Base-by-base conservation (phyloP, 129 eudicot species). In the Rutidosis leptorrhynchoides region DNA sequence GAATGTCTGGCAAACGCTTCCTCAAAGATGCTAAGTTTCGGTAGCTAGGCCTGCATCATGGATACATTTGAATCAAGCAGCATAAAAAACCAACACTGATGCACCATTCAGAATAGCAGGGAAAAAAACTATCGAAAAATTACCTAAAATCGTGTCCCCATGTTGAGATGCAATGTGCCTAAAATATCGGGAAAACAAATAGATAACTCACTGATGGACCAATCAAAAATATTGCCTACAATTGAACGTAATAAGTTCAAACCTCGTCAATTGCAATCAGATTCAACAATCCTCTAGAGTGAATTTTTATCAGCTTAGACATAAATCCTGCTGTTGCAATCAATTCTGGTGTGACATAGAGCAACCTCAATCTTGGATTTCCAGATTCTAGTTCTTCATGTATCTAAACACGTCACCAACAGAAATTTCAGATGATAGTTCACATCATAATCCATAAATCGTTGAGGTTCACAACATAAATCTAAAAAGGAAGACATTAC, bases 81-180 rank as follows among this genome's bases (percentile, higher is more conserved):
- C 56, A 45, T n/a, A 16, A 73, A 64, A 32, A 49, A 29, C 69
- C 29, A 63, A 33, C 5, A 45, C 5, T 2, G 52, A 37, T 16
- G 35, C 22, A 58, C 21, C 11, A 14, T 58, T 60, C 56, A 61
- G 67, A 26, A 42, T 23, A 55, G 35, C 7, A 6, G 37, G 7
- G 8, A 32, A 32, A 32, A 7, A 32, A 32, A 7, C 37, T 7
- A 32, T 32, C 8, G 37, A 32, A 7, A 32, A 59, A 28, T 40
- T 19, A 86, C 96, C 99, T 86, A 84, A 93, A 93, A 79, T 93
- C 99, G 62, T 89, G 96, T 19, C 99, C 99, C 99, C 96, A 93
- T 20, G 95, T 62, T 67, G 96, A 93, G 71, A 93, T 87, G 67
- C 99, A 93, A 79, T 93, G 98, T 58, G 99, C 99, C 96, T 93